Conservation (phyloP, 129 eudicot genomes). For the Daucus carota region DNA sequence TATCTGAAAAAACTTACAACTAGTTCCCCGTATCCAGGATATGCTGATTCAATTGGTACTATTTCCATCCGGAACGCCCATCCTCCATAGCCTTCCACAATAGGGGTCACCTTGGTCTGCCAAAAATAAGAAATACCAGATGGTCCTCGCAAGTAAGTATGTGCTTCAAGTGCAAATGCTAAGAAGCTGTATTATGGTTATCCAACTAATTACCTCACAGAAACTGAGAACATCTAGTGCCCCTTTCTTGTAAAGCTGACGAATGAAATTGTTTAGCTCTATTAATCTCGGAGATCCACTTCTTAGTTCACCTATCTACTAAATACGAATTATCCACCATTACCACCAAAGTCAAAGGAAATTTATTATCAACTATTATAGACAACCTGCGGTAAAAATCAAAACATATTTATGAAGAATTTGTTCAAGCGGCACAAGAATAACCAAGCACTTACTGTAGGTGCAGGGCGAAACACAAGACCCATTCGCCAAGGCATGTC, state of each 20-base stretch:
- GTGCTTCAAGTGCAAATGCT: background rate
- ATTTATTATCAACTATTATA: background rate
- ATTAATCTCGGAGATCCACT: slow-evolving; percentile 93
- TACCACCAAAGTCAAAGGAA: background rate
- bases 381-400: background rate
- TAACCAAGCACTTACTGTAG: slow-evolving; percentile 49
- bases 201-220: slow-evolving; percentile 61
- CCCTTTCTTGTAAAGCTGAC: slow-evolving; percentile 67
- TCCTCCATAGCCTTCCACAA: slow-evolving; percentile 99
- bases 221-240: slow-evolving; percentile 86
- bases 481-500: slow-evolving; percentile 99
- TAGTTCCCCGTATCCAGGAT: slow-evolving; percentile 92
- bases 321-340: slow-evolving; percentile 10
- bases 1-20: slow-evolving; percentile 51
- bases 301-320: slow-evolving; percentile 88
- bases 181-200: background rate
- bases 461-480: slow-evolving; percentile 95
- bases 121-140: slow-evolving; percentile 13
- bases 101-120: slow-evolving; percentile 97
- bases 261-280: slow-evolving; percentile 79
- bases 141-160: background rate
- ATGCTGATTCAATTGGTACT: slow-evolving; percentile 93
- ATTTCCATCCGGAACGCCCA: slow-evolving; percentile 95
- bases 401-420: background rate
- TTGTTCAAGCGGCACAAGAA: background rate